Evolutionary conservation across 1,139 yeast species (phyloP), one percentile per base, ranked within the genome.

Genomic region (Pneumocystis oryctolagi): DNA sequence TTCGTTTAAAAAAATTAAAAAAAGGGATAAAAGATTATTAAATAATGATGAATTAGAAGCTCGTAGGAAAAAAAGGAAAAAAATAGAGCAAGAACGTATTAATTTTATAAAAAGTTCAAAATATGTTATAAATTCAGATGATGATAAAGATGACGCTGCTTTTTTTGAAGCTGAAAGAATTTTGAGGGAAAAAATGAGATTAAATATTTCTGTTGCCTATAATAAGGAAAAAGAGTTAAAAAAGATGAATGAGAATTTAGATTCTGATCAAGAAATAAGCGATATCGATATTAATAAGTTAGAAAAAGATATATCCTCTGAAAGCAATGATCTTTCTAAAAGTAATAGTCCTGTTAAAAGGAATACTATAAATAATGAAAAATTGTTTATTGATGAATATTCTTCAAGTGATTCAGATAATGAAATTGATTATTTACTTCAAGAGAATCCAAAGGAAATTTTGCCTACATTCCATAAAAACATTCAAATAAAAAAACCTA

Each of bases 91-190:
- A 31, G 55, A 60, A 16, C 62, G 63, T 12, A 37, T 55, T n/a
- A 59, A 47, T 9, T 60, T 37, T 18, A 39, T 65, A 59, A 65
- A 62, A 34, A 58, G 62, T 31, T 57, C 64, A 14, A 65, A 62
- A 37, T 65, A 62, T 60, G 62, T 65, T n/a, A 59, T 58, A 35
- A 65, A 65, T 53, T 65, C 66, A 18, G 66, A 65, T 58, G 65
- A 65, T 20, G 66, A 64, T 35, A 37, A 35, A 20, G 14, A 53
- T 14, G 60, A 30, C 9, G 64, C 31, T n/a, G 64, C 42, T n/a
- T 62, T 62, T 31, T 62, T 62, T 62, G 37, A 20, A 32, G 37
- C 61, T 16, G 64, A 62, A 62, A 65, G 35, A 18, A 57, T 30
- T 31, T 35, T 62, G 16, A 64, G 64, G 16, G 32, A 47, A 20